Percentiles rank a stretch among this genome's conserved stretches.
These are phyloP conservation scores for Acanthamoeba lenticulata DNA, from an alignment of 208 protist genomes.

Conservation along the genomic window DNA sequence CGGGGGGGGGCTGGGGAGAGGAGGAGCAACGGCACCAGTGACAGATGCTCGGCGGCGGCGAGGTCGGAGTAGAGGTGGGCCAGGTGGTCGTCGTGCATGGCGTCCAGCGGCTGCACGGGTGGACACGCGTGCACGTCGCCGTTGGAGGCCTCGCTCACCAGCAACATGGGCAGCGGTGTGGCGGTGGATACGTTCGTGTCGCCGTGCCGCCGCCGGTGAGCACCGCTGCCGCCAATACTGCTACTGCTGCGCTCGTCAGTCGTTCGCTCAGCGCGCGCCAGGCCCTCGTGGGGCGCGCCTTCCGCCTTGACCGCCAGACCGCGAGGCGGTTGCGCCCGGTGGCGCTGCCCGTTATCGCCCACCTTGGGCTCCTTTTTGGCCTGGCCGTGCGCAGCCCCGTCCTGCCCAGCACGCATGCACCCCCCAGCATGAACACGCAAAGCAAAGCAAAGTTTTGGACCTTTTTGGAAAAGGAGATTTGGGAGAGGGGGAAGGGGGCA, in stretches of 20 bases:
- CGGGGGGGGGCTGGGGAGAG: too few relatives aligned
- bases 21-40: not conserved
- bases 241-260: too few relatives aligned
- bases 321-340: too few relatives aligned
- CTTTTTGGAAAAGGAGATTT: too few relatives aligned
- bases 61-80: constrained; percentile 13
- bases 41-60: not conserved
- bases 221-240: too few relatives aligned
- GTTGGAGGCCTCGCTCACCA: not conserved
- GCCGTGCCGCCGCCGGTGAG: not conserved
- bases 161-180: not conserved
- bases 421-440: not conserved
- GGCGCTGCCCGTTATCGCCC: not conserved
- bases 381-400: not conserved
- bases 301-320: too few relatives aligned
- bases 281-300: too few relatives aligned
- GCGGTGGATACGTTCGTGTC: not conserved
- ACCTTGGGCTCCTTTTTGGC: not conserved
- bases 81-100: not conserved
- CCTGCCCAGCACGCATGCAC: not conserved
- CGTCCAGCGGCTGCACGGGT: not conserved
- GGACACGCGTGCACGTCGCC: not conserved
- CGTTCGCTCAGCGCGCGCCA: too few relatives aligned
- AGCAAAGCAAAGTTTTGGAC: too few relatives aligned
- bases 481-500: not conserved